phyloP scores from a whole-genome alignment of 2,329 filamentous ascomycete species.

The Epichloe elymi region DNA sequence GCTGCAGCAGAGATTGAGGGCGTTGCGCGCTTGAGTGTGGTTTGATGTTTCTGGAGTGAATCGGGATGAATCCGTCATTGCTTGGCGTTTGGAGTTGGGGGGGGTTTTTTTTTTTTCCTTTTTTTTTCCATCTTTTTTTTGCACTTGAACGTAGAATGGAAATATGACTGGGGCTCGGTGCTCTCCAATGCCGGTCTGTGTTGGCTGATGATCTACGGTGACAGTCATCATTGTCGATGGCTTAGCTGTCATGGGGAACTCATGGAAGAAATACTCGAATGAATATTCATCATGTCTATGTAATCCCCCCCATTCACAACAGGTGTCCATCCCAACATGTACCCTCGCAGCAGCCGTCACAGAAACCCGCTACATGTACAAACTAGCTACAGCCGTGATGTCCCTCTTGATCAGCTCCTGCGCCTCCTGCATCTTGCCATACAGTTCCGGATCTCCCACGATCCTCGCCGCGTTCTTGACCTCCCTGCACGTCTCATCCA shows the following conservation, averaged over 20 bases:
- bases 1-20: slow-evolving; percentile 47
- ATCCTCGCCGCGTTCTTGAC: slow-evolving; percentile 95
- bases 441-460: slow-evolving; percentile 84
- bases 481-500: slow-evolving; percentile 93
- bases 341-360: not conserved
- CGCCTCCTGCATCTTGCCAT: slow-evolving; percentile 91
- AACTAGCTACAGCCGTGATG: slow-evolving; percentile 75
- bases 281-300: too few species aligned
- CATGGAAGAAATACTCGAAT: not conserved
- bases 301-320: too few species aligned
- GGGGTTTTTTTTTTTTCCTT: not conserved
- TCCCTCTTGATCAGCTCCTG: slow-evolving; percentile 97
- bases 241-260: not conserved
- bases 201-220: too few species aligned
- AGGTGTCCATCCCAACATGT: not conserved
- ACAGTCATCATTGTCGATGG: too few species aligned
- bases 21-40: slow-evolving; percentile 31
- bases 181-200: too few species aligned
- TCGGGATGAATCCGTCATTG: slow-evolving; percentile 1
- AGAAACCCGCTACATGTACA: slow-evolving; percentile 65
- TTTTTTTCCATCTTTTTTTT: too few species aligned
- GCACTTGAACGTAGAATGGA: not conserved
- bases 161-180: not conserved
- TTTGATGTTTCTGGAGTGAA: not conserved
- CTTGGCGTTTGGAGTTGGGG: slow-evolving; percentile 6